Base-by-base conservation (phyloP, 768 basidiomycete species). In the Rhodotorula toruloides region DNA sequence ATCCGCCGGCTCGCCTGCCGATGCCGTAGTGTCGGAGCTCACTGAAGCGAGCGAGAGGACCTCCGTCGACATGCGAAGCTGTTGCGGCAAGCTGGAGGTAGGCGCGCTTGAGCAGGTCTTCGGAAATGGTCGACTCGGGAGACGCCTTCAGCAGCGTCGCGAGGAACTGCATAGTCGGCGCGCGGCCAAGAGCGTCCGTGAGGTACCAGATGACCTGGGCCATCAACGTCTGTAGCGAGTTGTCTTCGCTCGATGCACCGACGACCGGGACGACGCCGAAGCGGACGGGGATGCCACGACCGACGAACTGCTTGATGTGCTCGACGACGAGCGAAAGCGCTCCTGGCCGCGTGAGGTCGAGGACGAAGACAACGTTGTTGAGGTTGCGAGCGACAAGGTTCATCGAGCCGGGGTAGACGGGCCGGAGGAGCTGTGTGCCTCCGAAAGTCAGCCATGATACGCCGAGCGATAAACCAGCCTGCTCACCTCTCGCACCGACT, bases 261-360 rank as follows among this genome's bases (percentile, higher is more conserved):
- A 85, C 76, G 40, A 85, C 78, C 3, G 91, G 92, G 3, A 93
- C 90, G 53, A 97, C 75, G 19, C 94, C 94, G 76, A 92, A 91
- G 25, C 90, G 81, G 70, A 91, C 83, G 0, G 92, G 90, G 49
- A 90, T 80, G 22, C 81, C 83, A 40, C 90, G 82, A 36, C 83
- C 79, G 57, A 98, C 85, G 75, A 94, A 85, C 62, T 81, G 83
- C 22, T 83, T 81, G 52, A 96, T 81, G 1, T 87, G 78, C 1
- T 82, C 83, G 4, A 81, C 79, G 54, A 97, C 79, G 74, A 90
- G 85, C 16, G 83, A 80, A 13, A 92, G 72, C 44, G 82, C 83
- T 9, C 80, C 77, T 0, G 81, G 78, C 47, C 84, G 82, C 13
- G 90, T 86, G 1, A 98, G 81, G 76, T 98, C 93, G 40, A 94